These are phyloP conservation scores for Tolypocladium nubicola DNA, from an alignment of 2,329 filamentous ascomycete species.

Conservation along the genomic window DNA sequence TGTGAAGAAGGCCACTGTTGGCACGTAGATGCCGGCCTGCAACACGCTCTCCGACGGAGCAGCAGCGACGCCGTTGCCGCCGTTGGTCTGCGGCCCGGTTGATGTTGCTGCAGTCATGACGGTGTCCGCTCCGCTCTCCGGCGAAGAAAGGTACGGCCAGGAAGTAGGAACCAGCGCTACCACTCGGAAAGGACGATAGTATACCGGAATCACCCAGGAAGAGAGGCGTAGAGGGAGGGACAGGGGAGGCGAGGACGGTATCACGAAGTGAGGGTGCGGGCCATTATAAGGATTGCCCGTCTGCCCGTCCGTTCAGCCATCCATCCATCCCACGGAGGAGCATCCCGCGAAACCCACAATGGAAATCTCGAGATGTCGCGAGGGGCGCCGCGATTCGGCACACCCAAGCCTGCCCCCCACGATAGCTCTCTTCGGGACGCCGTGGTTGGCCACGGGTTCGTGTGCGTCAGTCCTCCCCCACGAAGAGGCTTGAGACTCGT, in stretches of 20 bases:
- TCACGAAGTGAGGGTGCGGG: neutral
- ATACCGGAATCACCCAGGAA: neutral
- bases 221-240: neutral
- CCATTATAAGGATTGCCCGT: neutral
- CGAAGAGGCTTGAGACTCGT: constrained; percentile 1
- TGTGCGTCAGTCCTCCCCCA: neutral
- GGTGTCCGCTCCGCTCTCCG: neutral
- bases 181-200: neutral
- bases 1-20: constrained; percentile 53
- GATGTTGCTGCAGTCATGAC: constrained; percentile 7
- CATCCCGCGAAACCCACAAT: neutral
- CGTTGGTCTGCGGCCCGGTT: neutral
- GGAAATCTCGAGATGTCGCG: neutral
- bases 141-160: neutral
- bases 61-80: neutral
- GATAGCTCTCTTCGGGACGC: neutral
- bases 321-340: neutral
- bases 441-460: neutral
- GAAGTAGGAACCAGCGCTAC: neutral
- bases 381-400: neutral
- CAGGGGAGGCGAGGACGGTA: neutral
- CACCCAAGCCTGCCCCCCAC: constrained; percentile 3
- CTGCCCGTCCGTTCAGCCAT: constrained; percentile 1
- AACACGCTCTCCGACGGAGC: neutral
- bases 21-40: constrained; percentile 43